Base-by-base conservation (phyloP, 1,139 yeast species). In the Kluyveromyces sp. region DNA sequence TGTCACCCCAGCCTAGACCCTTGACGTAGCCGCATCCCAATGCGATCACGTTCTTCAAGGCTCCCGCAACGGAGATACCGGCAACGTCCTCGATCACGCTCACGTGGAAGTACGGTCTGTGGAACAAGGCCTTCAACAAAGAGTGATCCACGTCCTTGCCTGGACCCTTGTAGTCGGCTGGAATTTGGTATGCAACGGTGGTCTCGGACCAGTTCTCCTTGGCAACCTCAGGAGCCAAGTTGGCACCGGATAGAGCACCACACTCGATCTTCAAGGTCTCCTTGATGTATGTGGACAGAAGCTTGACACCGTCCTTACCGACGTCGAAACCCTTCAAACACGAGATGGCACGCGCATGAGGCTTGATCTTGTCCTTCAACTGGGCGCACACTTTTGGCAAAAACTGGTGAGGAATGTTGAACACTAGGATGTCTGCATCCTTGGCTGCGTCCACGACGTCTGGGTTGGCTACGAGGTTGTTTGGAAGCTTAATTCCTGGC, bases 1-100 rank as follows among this genome's bases (percentile, higher is more conserved):
- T 89, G 69, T 87, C 95, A 64, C 97, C 97, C 96, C 97, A 89
- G 46, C 95, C 95, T 49, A 83, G 75, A 55, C 96, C 96, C 68
- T 86, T 95, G 49, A 88, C 96, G 62, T 88, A 84, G 43, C 96
- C 97, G 45, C 94, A 95, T 46, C 94, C 88, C 59, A 86, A 74
- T 42, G 96, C 96, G 54, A 88, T 86, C 33, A 89, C 88, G 68
- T 89, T 89, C 71, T 89, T 89, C 64, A 89, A 74, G 3, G 97
- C 97, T 58, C 96, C 97, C 34, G 95, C 94, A 52, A 89, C 77
- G 15, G 95, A 84, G 46, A 88, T 89, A 61, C 97, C 97, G 25
- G 92, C 92, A 46, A 88, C 92, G 63, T 89, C 97, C 49, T 81
- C 79, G 47, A 86, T 77, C 46, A 88, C 94, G 58, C 82, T 76